Percentiles rank a stretch among this genome's conserved stretches.
phyloP scores from a whole-genome alignment of 1,139 yeast species.

The Candida glucosophila region DNA sequence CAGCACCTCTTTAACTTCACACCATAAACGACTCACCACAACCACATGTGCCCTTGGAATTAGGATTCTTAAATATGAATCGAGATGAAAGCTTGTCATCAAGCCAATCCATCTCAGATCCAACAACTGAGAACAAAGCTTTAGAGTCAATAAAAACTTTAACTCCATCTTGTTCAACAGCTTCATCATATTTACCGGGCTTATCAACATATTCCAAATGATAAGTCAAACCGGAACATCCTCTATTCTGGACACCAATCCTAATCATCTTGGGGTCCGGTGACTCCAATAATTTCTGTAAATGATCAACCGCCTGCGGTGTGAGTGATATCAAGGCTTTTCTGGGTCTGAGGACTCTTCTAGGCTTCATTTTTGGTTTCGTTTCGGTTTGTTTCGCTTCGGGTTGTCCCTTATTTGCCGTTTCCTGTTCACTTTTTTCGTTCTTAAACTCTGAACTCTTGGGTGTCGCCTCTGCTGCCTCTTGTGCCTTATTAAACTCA shows the following conservation, averaged over 20 bases:
- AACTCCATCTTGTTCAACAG: conserved; percentile 87
- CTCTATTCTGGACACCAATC: conserved; percentile 91
- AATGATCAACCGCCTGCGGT: conserved; percentile 64
- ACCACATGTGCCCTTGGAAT: conserved; percentile 95
- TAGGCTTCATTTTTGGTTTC: conserved; percentile 8
- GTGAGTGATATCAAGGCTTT: conserved; percentile 82
- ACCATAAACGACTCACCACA: conserved; percentile 99
- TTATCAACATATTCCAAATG: conserved; percentile 80
- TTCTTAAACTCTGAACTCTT: not conserved
- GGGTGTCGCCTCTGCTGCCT: not conserved
- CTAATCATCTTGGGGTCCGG: conserved; percentile 87
- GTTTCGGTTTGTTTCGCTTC: conserved; percentile 2
- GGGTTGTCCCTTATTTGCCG: conserved; percentile 1
- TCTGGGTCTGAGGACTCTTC: conserved; percentile 66
- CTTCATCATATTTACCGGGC: conserved; percentile 92
- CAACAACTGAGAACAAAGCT: conserved; percentile 90
- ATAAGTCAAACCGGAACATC: conserved; percentile 92
- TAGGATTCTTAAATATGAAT: conserved; percentile 89
- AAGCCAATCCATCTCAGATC: conserved; percentile 97
- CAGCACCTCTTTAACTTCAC: too few relatives aligned
- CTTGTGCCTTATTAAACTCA: not conserved
- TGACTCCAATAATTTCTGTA: conserved; percentile 56
- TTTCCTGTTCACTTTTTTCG: not conserved
- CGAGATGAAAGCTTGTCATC: conserved; percentile 86
- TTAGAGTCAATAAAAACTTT: conserved; percentile 90